phyloP scores from a whole-genome alignment of 495 filamentous ascomycete genomes.

The Lepidopterella palustris region DNA sequence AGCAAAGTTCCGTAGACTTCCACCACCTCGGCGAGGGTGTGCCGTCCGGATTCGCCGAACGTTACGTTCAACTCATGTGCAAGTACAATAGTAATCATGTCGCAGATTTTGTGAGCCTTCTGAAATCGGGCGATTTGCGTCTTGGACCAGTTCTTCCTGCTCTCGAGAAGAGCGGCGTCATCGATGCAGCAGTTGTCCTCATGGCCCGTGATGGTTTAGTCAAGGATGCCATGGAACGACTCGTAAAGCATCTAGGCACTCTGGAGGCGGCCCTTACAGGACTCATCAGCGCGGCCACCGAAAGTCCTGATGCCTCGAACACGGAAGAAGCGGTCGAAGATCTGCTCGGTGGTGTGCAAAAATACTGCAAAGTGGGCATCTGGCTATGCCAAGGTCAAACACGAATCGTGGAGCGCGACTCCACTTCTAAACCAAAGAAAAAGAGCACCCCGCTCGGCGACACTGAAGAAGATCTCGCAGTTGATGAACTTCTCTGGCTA shows the following conservation, averaged over 20 bases:
- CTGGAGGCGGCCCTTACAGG: constrained; percentile 74
- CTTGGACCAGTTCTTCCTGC: constrained; percentile 76
- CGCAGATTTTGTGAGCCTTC: constrained; percentile 70
- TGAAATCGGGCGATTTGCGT: constrained; percentile 73
- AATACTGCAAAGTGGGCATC: constrained; percentile 82
- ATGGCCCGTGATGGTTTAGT: constrained; percentile 87
- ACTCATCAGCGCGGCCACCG: constrained; percentile 52
- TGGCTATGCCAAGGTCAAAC: constrained; percentile 94
- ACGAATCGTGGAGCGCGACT: constrained; percentile 43
- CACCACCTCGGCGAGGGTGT: constrained; percentile 37
- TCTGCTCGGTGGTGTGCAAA: constrained; percentile 70
- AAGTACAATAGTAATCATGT: constrained; percentile 74
- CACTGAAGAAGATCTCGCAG: constrained; percentile 54
- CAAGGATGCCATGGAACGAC: constrained; percentile 72
- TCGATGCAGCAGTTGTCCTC: constrained; percentile 88
- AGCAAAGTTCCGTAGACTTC: constrained; percentile 38
- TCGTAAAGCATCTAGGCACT: constrained; percentile 68
- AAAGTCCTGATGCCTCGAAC: constrained; percentile 49
- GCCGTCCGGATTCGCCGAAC: constrained; percentile 57
- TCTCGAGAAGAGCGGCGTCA: constrained; percentile 80
- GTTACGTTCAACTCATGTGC: constrained; percentile 87
- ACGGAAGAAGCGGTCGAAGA: constrained; percentile 52
- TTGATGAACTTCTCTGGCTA: constrained; percentile 83
- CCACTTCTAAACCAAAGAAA: constrained; percentile 36
- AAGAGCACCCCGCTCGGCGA: constrained; percentile 37